Conservation (phyloP, 495 filamentous ascomycete species). For the Polyplosphaeria fusca region DNA sequence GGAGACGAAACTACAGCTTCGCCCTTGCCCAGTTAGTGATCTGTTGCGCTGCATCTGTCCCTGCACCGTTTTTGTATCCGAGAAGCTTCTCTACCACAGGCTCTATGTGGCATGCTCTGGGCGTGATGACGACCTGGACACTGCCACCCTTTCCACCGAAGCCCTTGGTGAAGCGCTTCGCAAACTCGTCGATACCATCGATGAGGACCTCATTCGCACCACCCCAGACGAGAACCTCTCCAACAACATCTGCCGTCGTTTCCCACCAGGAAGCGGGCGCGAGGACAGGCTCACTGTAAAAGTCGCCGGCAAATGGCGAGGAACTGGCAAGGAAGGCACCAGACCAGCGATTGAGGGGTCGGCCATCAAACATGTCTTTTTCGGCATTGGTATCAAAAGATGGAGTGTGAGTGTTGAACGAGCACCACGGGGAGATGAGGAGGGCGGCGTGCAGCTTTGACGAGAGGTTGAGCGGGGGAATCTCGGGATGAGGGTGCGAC, state of each 20-base stretch:
- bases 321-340: constrained; percentile 44
- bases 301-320: constrained; percentile 43
- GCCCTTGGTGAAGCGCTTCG: constrained; percentile 42
- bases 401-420: constrained; percentile 45
- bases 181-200: constrained; percentile 54
- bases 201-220: constrained; percentile 58
- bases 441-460: constrained; percentile 50
- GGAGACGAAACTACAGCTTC: constrained; percentile 26
- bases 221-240: constrained; percentile 51
- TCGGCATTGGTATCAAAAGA: constrained; percentile 47
- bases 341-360: constrained; percentile 44
- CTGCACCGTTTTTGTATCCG: constrained; percentile 39
- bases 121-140: constrained; percentile 20
- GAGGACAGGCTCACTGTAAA: constrained; percentile 53
- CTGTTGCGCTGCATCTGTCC: constrained; percentile 25
- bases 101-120: constrained; percentile 42
- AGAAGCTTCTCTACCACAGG: constrained; percentile 41
- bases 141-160: constrained; percentile 30
- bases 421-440: constrained; percentile 56
- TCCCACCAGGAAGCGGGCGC: constrained; percentile 57
- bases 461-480: constrained; percentile 39
- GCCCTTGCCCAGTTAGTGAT: constrained; percentile 35
- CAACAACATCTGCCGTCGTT: constrained; percentile 42
- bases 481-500: constrained; percentile 54
- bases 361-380: constrained; percentile 49